These are phyloP conservation scores for Ogataea glucozyma DNA, from an alignment of 805 yeast genomes.

Conservation along the genomic window DNA sequence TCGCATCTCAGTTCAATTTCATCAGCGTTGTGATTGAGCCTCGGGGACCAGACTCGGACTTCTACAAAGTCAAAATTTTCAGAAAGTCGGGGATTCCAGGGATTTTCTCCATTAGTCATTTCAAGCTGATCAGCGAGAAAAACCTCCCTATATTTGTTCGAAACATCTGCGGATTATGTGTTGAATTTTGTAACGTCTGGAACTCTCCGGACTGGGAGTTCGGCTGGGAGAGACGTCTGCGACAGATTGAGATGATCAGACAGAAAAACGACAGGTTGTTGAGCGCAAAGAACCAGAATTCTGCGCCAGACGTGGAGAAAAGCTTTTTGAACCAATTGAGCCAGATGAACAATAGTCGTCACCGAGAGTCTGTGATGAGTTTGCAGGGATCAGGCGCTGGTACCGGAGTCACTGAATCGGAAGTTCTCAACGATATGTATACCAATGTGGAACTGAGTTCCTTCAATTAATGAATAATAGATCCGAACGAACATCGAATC, in stretches of 20 bases:
- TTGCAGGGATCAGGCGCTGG: neutral
- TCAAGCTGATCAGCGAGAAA: constrained; percentile 63
- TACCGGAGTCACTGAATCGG: neutral
- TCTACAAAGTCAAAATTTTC: constrained; percentile 63
- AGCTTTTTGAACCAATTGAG: neutral
- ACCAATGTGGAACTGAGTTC: constrained; percentile 35
- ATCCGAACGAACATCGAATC: neutral
- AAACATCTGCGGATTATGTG: constrained; percentile 63
- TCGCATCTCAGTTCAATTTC: constrained; percentile 76
- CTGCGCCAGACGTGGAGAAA: neutral
- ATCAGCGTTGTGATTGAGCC: constrained; percentile 79
- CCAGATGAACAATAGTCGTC: neutral
- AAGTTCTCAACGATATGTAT: constrained; percentile 20
- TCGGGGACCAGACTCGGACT: constrained; percentile 22
- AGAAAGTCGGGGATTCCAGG: constrained; percentile 74
- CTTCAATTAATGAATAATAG: constrained; percentile 21
- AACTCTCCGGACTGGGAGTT: constrained; percentile 58
- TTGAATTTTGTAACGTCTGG: constrained; percentile 77
- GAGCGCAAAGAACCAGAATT: neutral
- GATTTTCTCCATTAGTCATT: constrained; percentile 71
- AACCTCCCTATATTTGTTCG: constrained; percentile 66
- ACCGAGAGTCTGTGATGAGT: neutral
- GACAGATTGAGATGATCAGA: constrained; percentile 44
- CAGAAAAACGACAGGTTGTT: constrained; percentile 13
- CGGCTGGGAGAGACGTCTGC: constrained; percentile 68